These are phyloP conservation scores for Irpex rosettiformis DNA, from an alignment of 1,284 basidiomycete genomes.

Conservation along the genomic window DNA sequence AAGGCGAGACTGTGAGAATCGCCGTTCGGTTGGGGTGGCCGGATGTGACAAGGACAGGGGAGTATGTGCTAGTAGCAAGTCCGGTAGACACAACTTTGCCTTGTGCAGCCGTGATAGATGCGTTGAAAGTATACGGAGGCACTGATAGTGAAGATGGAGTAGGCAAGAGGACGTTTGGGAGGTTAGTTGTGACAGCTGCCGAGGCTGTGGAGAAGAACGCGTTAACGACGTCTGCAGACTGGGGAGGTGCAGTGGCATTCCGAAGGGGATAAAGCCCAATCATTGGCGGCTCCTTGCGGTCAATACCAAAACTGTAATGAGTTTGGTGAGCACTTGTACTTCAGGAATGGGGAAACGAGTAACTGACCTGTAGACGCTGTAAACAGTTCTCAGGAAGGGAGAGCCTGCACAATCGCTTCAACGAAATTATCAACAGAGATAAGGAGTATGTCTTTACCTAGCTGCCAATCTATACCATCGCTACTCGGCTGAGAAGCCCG, in stretches of 20 bases:
- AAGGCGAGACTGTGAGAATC: constrained; percentile 31
- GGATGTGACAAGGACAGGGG: constrained; percentile 41
- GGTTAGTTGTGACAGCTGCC: constrained; percentile 61
- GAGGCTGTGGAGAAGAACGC: constrained; percentile 61
- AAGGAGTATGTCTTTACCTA: constrained; percentile 41
- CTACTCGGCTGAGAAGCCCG: constrained; percentile 59
- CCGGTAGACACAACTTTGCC: constrained; percentile 55
- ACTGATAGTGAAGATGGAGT: constrained; percentile 60
- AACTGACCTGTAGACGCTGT: constrained; percentile 73
- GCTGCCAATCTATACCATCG: constrained; percentile 86
- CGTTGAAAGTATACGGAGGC: constrained; percentile 70
- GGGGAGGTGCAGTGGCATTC: constrained; percentile 40
- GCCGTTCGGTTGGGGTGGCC: constrained; percentile 26
- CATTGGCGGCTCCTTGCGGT: constrained; percentile 65
- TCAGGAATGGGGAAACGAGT: background rate
- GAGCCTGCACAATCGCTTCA: constrained; percentile 43
- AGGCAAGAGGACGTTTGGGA: constrained; percentile 74
- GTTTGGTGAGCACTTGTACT: constrained; percentile 10
- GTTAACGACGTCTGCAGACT: constrained; percentile 41
- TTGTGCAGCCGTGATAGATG: constrained; percentile 51
- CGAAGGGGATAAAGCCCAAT: constrained; percentile 66
- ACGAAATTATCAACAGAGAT: background rate
- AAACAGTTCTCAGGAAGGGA: constrained; percentile 78
- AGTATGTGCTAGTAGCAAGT: constrained; percentile 69
- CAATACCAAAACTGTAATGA: constrained; percentile 63